phyloP scores from a whole-genome alignment of 2,329 filamentous ascomycete genomes.

The Onygena corvina region DNA sequence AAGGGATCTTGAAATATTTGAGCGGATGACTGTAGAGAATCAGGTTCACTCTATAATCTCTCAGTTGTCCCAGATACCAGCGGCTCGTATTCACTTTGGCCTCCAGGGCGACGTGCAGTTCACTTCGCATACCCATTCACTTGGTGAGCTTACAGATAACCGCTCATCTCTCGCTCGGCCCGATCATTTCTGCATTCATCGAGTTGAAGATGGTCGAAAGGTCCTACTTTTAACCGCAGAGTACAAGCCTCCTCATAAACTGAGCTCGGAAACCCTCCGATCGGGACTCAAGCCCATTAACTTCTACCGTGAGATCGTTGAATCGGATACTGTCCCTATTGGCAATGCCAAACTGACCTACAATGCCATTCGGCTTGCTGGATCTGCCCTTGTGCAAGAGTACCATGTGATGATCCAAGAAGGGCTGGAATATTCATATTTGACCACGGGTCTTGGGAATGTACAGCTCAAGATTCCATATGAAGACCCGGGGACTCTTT shows the following conservation, averaged over 20 bases:
- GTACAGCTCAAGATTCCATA: conserved; percentile 18
- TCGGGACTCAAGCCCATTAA: conserved; percentile 3
- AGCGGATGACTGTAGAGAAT: conserved; percentile 22
- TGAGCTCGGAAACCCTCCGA: background rate
- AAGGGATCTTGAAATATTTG: conserved; percentile 22
- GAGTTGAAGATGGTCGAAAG: conserved; percentile 1
- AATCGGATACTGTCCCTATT: conserved; percentile 8
- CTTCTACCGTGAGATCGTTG: conserved; percentile 6
- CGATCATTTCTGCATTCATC: conserved; percentile 20
- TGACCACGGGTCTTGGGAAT: conserved; percentile 18
- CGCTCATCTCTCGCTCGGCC: conserved; percentile 11
- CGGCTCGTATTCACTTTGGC: conserved; percentile 19
- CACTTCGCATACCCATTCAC: too few relatives aligned
- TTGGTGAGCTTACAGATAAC: conserved; percentile 16
- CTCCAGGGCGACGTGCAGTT: conserved; percentile 17
- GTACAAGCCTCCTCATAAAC: conserved; percentile 20
- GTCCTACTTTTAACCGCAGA: conserved; percentile 13
- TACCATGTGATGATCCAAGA: conserved; percentile 24
- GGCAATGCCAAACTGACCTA: conserved; percentile 17
- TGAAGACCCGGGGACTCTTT: conserved; percentile 19
- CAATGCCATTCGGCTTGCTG: conserved; percentile 17
- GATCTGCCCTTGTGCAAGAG: conserved; percentile 19
- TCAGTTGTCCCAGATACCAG: conserved; percentile 20
- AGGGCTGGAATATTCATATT: conserved; percentile 21
- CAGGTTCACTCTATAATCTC: conserved; percentile 22